Evolutionary conservation across 805 yeast species (phyloP), one percentile per base, ranked within the genome.

Genomic region (Candida ortonii): DNA sequence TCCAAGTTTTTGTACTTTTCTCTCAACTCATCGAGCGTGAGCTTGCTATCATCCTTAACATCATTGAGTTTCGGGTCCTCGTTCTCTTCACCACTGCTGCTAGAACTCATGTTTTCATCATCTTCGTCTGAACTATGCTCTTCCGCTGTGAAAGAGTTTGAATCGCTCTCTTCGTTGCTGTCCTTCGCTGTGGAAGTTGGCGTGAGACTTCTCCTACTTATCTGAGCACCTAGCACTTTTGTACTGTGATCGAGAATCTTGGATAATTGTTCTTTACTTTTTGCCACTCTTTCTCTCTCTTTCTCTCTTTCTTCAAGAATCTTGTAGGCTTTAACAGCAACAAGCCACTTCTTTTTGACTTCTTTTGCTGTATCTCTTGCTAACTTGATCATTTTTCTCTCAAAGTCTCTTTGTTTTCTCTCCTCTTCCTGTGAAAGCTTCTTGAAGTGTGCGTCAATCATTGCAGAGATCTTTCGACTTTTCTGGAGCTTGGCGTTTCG

Each of bases 171-270:
- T 7, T 36, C 39, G 24, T 32, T 30, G 13, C 51, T 41, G 14
- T 52, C n/a, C n/a, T n/a, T n/a, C n/a, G n/a, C n/a, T n/a, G n/a
- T n/a, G n/a, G n/a, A n/a, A n/a, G n/a, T n/a, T 11, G 24, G 64
- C 6, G 65, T 57, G 10, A 41, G 43, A 11, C 64, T 50, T 20
- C 53, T 44, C 33, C 69, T 68, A 19, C 73, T 76, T 37, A 84
- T 58, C 45, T 90, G 95, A 1, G 95, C 94, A 42, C 88, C 96
- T 18, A 90, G 67, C 22, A 90, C 70, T 53, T 85, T 89, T 0
- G 96, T 86, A 16, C 96, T 86, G 52, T 89, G 93, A 52, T 89
- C 95, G 38, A 90, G 65, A 70, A 90, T 89, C 53, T 86, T 82
- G 37, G 86, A 78, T 37, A 90, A 67, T 55, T 89, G 95, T 50